Conservation (phyloP, 192 early-diverging fungal species). For the Backusella luteola region DNA sequence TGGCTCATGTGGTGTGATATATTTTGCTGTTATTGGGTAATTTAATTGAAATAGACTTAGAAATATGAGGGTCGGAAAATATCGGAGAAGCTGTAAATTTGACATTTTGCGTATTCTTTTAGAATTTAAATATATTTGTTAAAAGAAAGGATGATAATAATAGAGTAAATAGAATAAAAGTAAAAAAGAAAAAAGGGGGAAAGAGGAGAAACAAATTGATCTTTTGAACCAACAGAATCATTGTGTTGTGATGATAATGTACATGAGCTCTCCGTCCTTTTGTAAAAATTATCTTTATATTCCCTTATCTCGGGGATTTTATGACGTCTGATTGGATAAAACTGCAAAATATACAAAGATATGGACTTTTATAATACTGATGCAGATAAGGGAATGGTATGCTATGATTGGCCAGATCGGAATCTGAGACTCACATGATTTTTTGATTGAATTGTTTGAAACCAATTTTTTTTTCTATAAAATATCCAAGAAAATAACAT, state of each 20-base stretch:
- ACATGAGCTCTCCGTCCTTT: neutral
- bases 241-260: conserved; percentile 2
- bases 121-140: neutral
- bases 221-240: conserved; percentile 11
- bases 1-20: neutral
- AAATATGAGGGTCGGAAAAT: conserved; percentile 10
- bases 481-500: neutral
- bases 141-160: neutral
- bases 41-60: neutral
- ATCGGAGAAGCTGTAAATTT: conserved; percentile 2
- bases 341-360: conserved; percentile 6
- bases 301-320: conserved; percentile 14
- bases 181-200: neutral
- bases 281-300: neutral
- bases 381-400: conserved; percentile 10
- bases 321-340: conserved; percentile 13
- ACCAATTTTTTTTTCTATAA: neutral
- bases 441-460: neutral
- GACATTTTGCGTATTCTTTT: neutral
- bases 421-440: conserved; percentile 11
- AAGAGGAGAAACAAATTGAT: conserved; percentile 2
- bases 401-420: conserved; percentile 8
- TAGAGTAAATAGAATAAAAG: conserved; percentile 13
- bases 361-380: conserved; percentile 21
- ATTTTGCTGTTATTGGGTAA: neutral